Base-by-base conservation (phyloP, 1,284 basidiomycete genomes). In the Schizopora paradoxa region DNA sequence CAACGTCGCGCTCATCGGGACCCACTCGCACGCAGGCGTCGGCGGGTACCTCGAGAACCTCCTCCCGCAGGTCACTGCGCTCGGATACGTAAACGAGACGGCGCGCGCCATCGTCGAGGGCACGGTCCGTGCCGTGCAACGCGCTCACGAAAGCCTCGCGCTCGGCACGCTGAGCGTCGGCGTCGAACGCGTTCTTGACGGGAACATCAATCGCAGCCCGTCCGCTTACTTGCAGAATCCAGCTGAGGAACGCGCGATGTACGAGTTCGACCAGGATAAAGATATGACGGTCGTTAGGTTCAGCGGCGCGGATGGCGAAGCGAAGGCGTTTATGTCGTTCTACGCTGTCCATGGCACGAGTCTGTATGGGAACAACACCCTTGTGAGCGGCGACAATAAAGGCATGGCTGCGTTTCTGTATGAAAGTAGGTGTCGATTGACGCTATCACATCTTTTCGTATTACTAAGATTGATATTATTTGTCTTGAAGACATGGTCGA, bases 301-400 rank as follows among this genome's bases (percentile, higher is more conserved):
- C 52, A 74, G 80, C 36, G 79, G 82, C 55, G 54, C 52, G 2
- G 64, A 60, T 44, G 82, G 82, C 19, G 72, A 68, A 31, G 69
- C 76, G 11, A 66, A 79, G 32, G 86, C 86, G 0, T 74, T 88
- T 55, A 58, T 87, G 56, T 81, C 77, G 58, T 89, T 88, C 68
- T 91, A 82, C 59, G 69, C 86, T 0, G 87, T 91, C 0, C 88
- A 91, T 64, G 86, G 87, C 4, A 89, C 86, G 11, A 86, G 82
- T 58, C 54, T 88, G 11, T 87, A 88, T 54, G 71, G 80, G 82
- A 89, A 88, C 58, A 88, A 87, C 52, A 87, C 86, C 0, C 66
- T 88, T 7, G 73, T 89, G 25, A 86, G 82, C 59, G 66, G 72
- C 4, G 86, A 88, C 61, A 88, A 88, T 66, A 89, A 89, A 59